Percentiles rank a stretch among this genome's conserved stretches.
Evolutionary conservation across 116 monocot species (phyloP).

Genomic region (Phalaenopsis hybrid): DNA sequence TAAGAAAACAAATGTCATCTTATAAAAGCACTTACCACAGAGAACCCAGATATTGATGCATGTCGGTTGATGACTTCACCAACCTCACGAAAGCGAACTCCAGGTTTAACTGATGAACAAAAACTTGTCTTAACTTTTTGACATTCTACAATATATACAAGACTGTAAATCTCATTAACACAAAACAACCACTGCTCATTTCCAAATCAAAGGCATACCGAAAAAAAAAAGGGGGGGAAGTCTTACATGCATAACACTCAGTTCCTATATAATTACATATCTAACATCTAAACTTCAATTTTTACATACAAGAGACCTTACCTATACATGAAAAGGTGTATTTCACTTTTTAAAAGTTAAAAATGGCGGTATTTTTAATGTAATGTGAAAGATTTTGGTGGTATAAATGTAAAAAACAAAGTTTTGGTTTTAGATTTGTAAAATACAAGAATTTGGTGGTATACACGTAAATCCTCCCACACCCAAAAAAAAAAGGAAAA

Average conservation of each 20-base stretch:
- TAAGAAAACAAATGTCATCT: not conserved
- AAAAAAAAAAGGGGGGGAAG: not conserved
- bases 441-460: no score
- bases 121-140: not conserved
- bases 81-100: slow-evolving; percentile 95
- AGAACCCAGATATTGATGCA: slow-evolving; percentile 83
- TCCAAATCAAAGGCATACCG: not conserved
- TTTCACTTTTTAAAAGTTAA: no score
- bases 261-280: no score
- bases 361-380: no score
- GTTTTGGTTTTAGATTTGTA: no score
- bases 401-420: not conserved
- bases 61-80: slow-evolving; percentile 93
- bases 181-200: not conserved
- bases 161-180: not conserved
- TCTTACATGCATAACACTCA: no score
- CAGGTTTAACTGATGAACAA: slow-evolving; percentile 76
- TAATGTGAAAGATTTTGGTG: no score
- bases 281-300: no score
- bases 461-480: no score
- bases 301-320: no score
- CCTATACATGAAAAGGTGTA: no score
- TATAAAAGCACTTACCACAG: slow-evolving; percentile 61
- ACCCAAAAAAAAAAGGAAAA: not conserved
- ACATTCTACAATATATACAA: not conserved